Conservation (phyloP, 164 flowering plant species). For the Magnolia changhungtana region DNA sequence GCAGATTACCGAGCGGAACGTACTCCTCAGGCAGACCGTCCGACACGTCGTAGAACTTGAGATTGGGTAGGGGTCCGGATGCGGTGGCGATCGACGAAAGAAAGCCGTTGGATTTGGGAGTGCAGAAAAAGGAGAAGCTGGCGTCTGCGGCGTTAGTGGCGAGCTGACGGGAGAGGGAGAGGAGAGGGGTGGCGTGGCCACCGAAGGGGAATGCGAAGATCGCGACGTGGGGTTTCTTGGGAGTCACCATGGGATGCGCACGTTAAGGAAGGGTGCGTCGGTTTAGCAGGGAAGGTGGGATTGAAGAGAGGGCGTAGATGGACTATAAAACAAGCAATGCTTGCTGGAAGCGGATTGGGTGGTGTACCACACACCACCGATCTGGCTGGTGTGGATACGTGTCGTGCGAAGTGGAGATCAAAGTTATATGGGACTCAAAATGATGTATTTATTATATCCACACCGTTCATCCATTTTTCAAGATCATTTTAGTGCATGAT, state of each 20-base stretch:
- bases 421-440: too few species aligned
- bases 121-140: constrained; percentile 57
- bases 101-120: constrained; percentile 32
- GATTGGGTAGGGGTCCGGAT: neutral
- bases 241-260: neutral
- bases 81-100: neutral
- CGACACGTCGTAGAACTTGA: constrained; percentile 22
- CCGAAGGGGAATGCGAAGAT: constrained; percentile 23
- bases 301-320: too few species aligned
- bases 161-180: constrained; percentile 28
- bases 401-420: too few species aligned
- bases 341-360: too few species aligned
- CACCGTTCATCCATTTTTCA: too few species aligned
- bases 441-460: too few species aligned
- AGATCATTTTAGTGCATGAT: too few species aligned
- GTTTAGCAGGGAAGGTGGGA: neutral
- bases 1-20: constrained; percentile 16
- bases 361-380: too few species aligned
- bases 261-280: neutral
- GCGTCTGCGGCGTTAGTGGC: constrained; percentile 32
- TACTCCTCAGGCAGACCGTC: constrained; percentile 38
- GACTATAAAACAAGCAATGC: too few species aligned
- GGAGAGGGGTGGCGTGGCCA: constrained; percentile 48
- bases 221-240: constrained; percentile 7
- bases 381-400: too few species aligned